phyloP scores from a whole-genome alignment of 2,329 filamentous ascomycete species.

The Sphaceloma murrayae region DNA sequence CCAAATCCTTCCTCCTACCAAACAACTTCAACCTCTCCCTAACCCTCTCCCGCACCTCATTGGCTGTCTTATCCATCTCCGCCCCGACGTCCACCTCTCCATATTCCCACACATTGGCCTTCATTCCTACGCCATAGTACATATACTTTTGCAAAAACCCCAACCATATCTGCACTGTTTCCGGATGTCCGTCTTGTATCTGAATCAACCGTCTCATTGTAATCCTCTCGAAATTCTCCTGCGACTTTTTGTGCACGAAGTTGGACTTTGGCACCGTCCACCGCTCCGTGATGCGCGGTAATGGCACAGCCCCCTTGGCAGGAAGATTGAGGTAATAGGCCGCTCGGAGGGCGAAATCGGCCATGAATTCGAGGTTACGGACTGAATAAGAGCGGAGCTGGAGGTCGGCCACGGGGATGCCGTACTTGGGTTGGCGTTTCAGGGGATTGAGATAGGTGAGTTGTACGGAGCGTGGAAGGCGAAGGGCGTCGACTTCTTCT shows the following conservation, averaged over 20 bases:
- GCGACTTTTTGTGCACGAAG: conserved; percentile 94
- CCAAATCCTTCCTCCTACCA: conserved; percentile 22
- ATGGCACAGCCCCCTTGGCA: conserved; percentile 72
- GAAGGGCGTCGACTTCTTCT: conserved; percentile 32
- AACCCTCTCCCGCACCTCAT: conserved; percentile 23
- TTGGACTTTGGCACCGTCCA: conserved; percentile 86
- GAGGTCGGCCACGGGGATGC: conserved; percentile 78
- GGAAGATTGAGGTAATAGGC: conserved; percentile 89
- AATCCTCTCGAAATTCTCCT: conserved; percentile 94
- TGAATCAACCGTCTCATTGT: conserved; percentile 80
- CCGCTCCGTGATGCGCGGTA: conserved; percentile 78
- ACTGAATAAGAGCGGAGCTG: conserved; percentile 86
- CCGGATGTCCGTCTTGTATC: conserved; percentile 82
- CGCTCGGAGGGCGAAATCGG: conserved; percentile 86
- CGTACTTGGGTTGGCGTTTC: conserved; percentile 61
- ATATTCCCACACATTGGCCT: conserved; percentile 93
- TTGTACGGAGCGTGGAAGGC: conserved; percentile 70
- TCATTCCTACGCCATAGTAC: conserved; percentile 96
- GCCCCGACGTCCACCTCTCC: conserved; percentile 39
- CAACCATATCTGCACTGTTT: conserved; percentile 84
- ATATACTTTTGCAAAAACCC: conserved; percentile 86
- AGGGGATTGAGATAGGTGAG: conserved; percentile 79
- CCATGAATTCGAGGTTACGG: conserved; percentile 85
- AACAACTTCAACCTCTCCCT: conserved; percentile 26
- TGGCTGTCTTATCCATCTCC: conserved; percentile 30